These are phyloP conservation scores for Ilyonectria destructans DNA, from an alignment of 2,329 filamentous ascomycete genomes.

Conservation along the genomic window DNA sequence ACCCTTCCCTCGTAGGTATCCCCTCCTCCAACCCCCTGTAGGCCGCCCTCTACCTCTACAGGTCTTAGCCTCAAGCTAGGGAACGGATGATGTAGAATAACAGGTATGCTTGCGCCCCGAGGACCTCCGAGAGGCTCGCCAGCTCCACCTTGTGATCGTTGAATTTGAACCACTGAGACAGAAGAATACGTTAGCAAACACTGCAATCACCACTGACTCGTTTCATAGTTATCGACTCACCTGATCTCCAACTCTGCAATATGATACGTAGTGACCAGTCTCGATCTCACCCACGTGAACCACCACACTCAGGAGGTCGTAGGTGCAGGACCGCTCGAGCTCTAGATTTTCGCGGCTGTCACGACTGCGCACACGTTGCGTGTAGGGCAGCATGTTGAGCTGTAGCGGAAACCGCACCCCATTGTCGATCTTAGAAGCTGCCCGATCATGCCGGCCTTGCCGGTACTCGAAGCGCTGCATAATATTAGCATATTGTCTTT, in stretches of 20 bases:
- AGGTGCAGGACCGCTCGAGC: constrained; percentile 78
- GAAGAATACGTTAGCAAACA: constrained; percentile 30
- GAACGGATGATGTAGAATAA: constrained; percentile 87
- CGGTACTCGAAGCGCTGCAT: constrained; percentile 81
- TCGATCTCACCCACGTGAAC: constrained; percentile 96
- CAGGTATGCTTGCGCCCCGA: constrained; percentile 89
- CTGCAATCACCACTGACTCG: constrained; percentile 1
- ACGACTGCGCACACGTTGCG: constrained; percentile 73
- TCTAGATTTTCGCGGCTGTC: constrained; percentile 71
- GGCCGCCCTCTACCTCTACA: background rate
- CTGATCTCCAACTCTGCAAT: constrained; percentile 85
- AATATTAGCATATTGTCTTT: constrained; percentile 21
- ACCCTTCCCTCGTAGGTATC: background rate
- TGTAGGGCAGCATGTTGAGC: constrained; percentile 93
- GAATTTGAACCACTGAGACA: constrained; percentile 88
- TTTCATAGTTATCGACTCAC: constrained; percentile 44
- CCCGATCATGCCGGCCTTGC: constrained; percentile 74
- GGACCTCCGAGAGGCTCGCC: constrained; percentile 87
- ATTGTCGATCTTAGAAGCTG: constrained; percentile 89
- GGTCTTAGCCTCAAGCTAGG: constrained; percentile 58
- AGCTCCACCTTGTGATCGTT: constrained; percentile 94
- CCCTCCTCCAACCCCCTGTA: background rate
- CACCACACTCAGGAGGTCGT: constrained; percentile 91
- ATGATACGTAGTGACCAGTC: constrained; percentile 93
- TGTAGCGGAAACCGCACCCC: constrained; percentile 88